phyloP scores from a whole-genome alignment of 2,329 filamentous ascomycete species.

The Capronia epimyces region DNA sequence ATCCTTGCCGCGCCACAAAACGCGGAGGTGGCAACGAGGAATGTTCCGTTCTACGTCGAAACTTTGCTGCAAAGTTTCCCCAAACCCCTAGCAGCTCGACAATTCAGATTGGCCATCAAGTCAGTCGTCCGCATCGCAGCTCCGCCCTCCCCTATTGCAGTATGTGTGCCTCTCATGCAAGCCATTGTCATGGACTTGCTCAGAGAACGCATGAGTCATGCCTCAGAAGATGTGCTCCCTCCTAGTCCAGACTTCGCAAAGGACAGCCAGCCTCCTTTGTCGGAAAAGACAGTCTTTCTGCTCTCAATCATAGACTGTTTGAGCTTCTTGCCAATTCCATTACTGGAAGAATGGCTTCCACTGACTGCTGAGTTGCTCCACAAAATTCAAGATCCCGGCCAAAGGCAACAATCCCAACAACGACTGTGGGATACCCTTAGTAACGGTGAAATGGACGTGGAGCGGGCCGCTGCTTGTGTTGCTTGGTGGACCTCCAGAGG shows the following conservation, averaged over 20 bases:
- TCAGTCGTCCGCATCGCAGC: conserved; percentile 76
- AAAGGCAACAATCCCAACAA: conserved; percentile 61
- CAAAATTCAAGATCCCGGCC: conserved; percentile 54
- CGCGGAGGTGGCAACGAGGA: conserved; percentile 60
- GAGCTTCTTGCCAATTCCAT: conserved; percentile 62
- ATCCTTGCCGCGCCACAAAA: conserved; percentile 76
- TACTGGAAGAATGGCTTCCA: conserved; percentile 76
- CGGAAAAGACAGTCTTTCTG: conserved; percentile 71
- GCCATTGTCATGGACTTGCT: conserved; percentile 76
- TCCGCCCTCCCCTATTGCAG: conserved; percentile 70
- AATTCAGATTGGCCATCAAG: conserved; percentile 84
- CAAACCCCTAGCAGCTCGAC: conserved; percentile 67
- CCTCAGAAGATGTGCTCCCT: conserved; percentile 47
- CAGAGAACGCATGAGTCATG: conserved; percentile 56
- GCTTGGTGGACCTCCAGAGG: conserved; percentile 75
- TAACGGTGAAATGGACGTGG: conserved; percentile 81
- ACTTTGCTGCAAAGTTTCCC: conserved; percentile 76
- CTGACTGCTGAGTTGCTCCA: conserved; percentile 64
- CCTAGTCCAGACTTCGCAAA: conserved; percentile 34
- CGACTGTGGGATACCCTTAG: conserved; percentile 75
- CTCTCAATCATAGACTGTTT: conserved; percentile 75
- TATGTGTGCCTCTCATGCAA: conserved; percentile 68
- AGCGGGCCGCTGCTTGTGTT: conserved; percentile 70
- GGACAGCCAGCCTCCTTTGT: conserved; percentile 44
- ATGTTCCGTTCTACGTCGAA: conserved; percentile 79